Conservation (phyloP, 164 flowering plant genomes). For the Vitis vinifera region DNA sequence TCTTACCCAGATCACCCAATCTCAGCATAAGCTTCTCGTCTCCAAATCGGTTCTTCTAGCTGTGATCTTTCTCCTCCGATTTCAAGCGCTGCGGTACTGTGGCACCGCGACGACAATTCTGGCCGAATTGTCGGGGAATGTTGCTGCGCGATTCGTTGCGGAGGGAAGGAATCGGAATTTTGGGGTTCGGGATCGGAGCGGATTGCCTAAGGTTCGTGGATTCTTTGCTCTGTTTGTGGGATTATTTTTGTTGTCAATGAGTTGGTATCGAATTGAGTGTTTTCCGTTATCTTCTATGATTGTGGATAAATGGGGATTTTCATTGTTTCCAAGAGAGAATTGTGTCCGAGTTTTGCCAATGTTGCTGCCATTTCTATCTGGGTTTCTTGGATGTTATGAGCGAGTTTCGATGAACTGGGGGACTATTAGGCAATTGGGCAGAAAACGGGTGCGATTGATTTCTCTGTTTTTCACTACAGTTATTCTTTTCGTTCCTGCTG, state of each 20-base stretch:
- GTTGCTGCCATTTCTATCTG: conserved; percentile 81
- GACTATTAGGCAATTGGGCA: conserved; percentile 52
- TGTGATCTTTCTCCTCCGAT: conserved; percentile 71
- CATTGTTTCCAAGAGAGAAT: conserved; percentile 25
- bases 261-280: conserved; percentile 85
- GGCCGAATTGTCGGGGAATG: conserved; percentile 76
- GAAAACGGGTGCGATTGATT: conserved; percentile 62
- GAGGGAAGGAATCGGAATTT: conserved; percentile 20
- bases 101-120: conserved; percentile 83
- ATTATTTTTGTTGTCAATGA: conserved; percentile 57
- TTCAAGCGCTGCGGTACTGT: conserved; percentile 80
- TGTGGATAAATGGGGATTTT: conserved; percentile 23
- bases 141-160: conserved; percentile 53
- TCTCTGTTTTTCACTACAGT: conserved; percentile 64
- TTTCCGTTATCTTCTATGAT: conserved; percentile 55
- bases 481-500: conserved; percentile 70
- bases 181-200: conserved; percentile 2
- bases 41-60: conserved; percentile 62
- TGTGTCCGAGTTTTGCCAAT: conserved; percentile 75
- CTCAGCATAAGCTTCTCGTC: conserved; percentile 47
- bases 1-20: conserved; percentile 28
- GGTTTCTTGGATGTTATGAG: conserved; percentile 81
- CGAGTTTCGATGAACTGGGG: conserved; percentile 59
- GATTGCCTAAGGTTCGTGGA: conserved; percentile 50
- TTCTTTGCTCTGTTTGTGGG: conserved; percentile 49